Conservation (phyloP, 1,139 yeast species). For the Spathaspora sp. region DNA sequence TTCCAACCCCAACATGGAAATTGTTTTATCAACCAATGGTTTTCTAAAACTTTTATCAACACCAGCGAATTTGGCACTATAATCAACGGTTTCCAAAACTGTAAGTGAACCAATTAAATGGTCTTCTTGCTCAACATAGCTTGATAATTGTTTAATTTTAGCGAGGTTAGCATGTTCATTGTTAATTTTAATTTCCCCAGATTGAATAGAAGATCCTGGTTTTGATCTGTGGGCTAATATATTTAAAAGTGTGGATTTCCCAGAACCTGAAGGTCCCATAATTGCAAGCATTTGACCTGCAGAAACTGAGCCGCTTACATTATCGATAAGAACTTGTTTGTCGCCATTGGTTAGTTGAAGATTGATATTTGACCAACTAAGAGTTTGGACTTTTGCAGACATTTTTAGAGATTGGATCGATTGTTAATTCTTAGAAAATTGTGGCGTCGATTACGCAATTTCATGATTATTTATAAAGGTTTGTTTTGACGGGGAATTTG, state of each 20-base stretch:
- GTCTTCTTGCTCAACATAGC: conserved; percentile 28
- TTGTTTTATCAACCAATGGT: conserved; percentile 19
- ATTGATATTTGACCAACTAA: conserved; percentile 9
- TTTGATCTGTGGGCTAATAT: conserved; percentile 18
- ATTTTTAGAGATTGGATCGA: not conserved
- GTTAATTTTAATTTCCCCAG: conserved; percentile 14
- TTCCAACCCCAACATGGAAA: conserved; percentile 19
- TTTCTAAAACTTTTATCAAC: conserved; percentile 10
- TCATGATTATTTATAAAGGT: not conserved
- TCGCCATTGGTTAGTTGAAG: conserved; percentile 48
- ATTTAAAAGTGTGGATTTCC: conserved; percentile 24
- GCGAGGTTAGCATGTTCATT: conserved; percentile 9
- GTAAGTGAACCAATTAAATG: conserved; percentile 24
- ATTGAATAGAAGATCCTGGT: conserved; percentile 8
- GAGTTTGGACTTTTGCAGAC: conserved; percentile 3
- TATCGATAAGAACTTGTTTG: conserved; percentile 25
- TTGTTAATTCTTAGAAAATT: not conserved
- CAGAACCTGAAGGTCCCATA: conserved; percentile 28
- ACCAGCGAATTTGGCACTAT: conserved; percentile 21
- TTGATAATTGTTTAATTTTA: conserved; percentile 17
- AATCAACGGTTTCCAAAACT: conserved; percentile 23
- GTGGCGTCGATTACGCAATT: conserved; percentile 3
- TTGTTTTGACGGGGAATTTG: not conserved
- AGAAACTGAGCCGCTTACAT: conserved; percentile 22
- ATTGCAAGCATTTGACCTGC: conserved; percentile 27